Base-by-base conservation (phyloP, 2,329 filamentous ascomycete species). In the Colletotrichum orchidophilum region DNA sequence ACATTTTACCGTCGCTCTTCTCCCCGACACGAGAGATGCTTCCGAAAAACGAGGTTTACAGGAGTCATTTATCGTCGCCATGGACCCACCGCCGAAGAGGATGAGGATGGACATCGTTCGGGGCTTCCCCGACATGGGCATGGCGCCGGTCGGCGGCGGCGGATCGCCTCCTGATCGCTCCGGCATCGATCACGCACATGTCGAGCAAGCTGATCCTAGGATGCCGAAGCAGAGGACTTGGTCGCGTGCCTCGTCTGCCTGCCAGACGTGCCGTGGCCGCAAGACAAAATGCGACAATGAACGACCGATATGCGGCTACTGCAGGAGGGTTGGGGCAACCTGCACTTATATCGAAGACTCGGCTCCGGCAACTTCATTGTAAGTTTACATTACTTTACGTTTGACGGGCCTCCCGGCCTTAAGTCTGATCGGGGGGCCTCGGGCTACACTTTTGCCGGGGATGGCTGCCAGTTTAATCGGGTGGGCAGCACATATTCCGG, bases 201-300 rank as follows among this genome's bases (percentile, higher is more conserved):
- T 35, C 33, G 62, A 67, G 53, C 67, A 71, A 46, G 58, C 35
- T 53, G 57, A 62, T 59, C 71, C 62, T 46, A 71, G 71, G 29
- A 39, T 55, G n/a, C 49, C 62, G 67, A 67, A 66, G 68, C 63
- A 67, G 26, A 59, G 67, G 21, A 67, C 67, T 8, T 71, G 71
- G 42, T 69, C 71, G 8, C 71, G 71, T 46, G 71, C 69, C 1
- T 68, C 71, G 9, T 77, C 75, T 18, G 81, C 81, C 6, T 82
- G 81, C 18, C 77, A 81, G 68, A 78, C 80, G 0, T 82, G 81
- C 73, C 79, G 81, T 2, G 78, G 77, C 7, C 74, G 81, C 15
- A 80, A 81, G 72, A 82, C 80, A 18, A 82, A 82, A 60, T 82
- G 81, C 73, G 81, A 82, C 57, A 82, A 82, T 63, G 76, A 77